Percentiles rank a stretch among this genome's conserved stretches.
Evolutionary conservation across 768 basidiomycete species (phyloP).

Genomic region (Pleurotus ostreatus): DNA sequence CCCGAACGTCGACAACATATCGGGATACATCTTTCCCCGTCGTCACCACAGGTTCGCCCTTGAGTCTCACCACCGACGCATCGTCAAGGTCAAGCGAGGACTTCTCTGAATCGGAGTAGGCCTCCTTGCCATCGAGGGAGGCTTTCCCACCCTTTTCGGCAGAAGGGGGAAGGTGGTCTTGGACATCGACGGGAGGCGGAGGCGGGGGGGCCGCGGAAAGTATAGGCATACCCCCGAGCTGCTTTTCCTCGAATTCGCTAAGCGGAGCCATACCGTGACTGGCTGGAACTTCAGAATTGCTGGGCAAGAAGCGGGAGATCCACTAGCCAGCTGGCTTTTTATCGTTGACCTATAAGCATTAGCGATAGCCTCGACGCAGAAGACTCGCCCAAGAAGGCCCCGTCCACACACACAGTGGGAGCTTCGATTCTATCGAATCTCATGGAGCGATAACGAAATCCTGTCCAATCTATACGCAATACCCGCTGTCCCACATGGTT

Average conservation of each 20-base stretch:
- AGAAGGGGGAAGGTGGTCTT: not conserved
- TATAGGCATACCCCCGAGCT: not conserved
- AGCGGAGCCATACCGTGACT: slow-evolving; percentile 3
- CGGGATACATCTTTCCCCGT: slow-evolving; percentile 48
- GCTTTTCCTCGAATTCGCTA: slow-evolving; percentile 4
- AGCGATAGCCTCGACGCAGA: slow-evolving; percentile 4
- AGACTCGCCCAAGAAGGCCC: slow-evolving; percentile 6
- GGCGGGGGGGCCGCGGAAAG: slow-evolving; percentile 3
- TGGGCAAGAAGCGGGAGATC: not conserved
- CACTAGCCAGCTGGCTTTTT: not conserved
- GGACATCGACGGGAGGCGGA: not conserved
- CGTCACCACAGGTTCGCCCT: slow-evolving; percentile 39
- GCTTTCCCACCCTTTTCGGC: not conserved
- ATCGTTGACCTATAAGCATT: not conserved
- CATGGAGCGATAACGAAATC: slow-evolving; percentile 8
- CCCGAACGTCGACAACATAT: slow-evolving; percentile 52
- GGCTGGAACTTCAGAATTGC: not conserved
- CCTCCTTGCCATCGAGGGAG: not conserved
- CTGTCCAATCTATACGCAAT: slow-evolving; percentile 4
- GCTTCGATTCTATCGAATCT: slow-evolving; percentile 8
- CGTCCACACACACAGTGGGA: slow-evolving; percentile 2
- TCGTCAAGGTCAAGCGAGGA: slow-evolving; percentile 20
- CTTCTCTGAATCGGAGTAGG: slow-evolving; percentile 7
- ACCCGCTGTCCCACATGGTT: slow-evolving; percentile 4
- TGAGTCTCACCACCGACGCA: slow-evolving; percentile 20